Evolutionary conservation across 116 monocot species (phyloP).

Genomic region (Trichopus zeylanicus): DNA sequence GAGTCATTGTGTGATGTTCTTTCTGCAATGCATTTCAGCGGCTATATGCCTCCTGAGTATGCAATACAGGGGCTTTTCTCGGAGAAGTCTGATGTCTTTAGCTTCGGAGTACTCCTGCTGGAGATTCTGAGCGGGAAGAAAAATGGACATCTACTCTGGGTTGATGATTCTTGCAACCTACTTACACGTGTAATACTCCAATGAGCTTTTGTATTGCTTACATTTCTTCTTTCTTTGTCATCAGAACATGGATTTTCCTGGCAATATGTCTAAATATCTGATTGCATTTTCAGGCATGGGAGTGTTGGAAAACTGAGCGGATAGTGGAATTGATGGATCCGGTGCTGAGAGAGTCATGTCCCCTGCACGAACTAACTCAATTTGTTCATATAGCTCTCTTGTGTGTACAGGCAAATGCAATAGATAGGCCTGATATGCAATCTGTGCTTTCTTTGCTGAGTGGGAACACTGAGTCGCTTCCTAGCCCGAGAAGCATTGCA

Average conservation of each 20-base stretch:
- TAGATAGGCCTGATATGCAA: not conserved
- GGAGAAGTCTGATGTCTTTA: conserved; percentile 51
- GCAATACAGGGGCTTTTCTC: conserved; percentile 54
- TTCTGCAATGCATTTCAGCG: conserved; percentile 18
- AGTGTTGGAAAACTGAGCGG: conserved; percentile 7
- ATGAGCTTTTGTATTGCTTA: not conserved
- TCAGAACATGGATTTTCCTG: not conserved
- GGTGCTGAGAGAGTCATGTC: not conserved
- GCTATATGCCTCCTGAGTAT: conserved; percentile 62
- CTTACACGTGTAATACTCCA: too few relatives aligned
- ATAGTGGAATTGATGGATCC: conserved; percentile 7
- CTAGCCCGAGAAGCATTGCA: too few relatives aligned
- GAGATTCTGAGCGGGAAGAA: conserved; percentile 33
- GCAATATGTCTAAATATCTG: too few relatives aligned
- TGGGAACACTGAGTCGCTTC: too few relatives aligned
- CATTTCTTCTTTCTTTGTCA: not conserved
- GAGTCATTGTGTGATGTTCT: not conserved
- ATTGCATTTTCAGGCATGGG: conserved; percentile 29
- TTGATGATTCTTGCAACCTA: too few relatives aligned
- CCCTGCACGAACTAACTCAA: not conserved
- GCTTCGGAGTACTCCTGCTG: conserved; percentile 44
- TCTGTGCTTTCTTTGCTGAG: not conserved
- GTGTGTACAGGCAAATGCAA: conserved; percentile 29
- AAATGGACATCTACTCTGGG: conserved; percentile 26
- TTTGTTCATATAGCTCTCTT: conserved; percentile 13